Evolutionary conservation across 2,329 filamentous ascomycete species (phyloP).

Genomic region (Aspergillus sojae): DNA sequence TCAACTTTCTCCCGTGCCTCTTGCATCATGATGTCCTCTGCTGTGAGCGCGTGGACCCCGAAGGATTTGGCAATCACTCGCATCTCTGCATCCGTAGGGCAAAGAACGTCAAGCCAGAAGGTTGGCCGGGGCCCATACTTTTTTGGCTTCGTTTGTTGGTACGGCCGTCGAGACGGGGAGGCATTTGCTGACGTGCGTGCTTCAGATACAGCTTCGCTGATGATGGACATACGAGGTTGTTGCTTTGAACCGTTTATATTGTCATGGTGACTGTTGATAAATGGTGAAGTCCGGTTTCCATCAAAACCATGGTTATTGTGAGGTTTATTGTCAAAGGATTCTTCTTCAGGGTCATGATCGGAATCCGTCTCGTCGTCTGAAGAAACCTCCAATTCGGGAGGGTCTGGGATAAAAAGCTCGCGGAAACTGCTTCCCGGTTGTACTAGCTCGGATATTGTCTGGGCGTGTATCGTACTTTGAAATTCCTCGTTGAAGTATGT

Average conservation of each 20-base stretch:
- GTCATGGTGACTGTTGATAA: conserved; percentile 16
- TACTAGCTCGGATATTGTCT: conserved; percentile 89
- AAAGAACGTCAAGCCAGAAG: conserved; percentile 94
- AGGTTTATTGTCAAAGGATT: conserved; percentile 12
- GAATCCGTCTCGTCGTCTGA: conserved; percentile 64
- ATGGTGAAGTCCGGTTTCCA: neutral
- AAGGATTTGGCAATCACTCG: conserved; percentile 89
- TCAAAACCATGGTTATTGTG: conserved; percentile 25
- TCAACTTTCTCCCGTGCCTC: conserved; percentile 98
- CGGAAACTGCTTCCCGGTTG: conserved; percentile 82
- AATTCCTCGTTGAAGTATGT: conserved; percentile 99
- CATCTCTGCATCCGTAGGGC: conserved; percentile 93
- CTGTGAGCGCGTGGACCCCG: conserved; percentile 91
- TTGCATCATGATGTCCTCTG: conserved; percentile 96
- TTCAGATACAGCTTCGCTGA: conserved; percentile 38
- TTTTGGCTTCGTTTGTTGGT: conserved; percentile 38
- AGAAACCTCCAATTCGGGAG: conserved; percentile 72
- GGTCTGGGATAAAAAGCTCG: conserved; percentile 89
- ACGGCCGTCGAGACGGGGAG: conserved; percentile 27
- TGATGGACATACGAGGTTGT: conserved; percentile 37
- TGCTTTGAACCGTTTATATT: conserved; percentile 18
- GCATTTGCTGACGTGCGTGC: conserved; percentile 25
- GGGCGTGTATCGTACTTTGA: conserved; percentile 91
- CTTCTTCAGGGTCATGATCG: conserved; percentile 27
- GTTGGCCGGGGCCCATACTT: conserved; percentile 81